Conservation (phyloP, 2,329 filamentous ascomycete genomes). For the Didymella pomorum region DNA sequence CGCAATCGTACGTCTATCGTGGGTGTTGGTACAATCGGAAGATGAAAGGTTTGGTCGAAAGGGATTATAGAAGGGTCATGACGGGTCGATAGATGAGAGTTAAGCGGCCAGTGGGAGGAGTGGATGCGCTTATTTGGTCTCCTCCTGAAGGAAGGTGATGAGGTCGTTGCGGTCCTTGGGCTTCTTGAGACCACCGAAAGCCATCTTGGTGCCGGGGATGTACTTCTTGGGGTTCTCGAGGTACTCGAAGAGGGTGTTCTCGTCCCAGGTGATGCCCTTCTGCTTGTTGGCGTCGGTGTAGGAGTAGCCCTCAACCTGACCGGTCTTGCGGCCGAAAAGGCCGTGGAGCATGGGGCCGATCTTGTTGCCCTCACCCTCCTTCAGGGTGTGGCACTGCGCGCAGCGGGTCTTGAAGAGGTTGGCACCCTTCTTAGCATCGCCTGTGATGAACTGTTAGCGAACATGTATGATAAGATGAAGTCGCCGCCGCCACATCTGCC, state of each 20-base stretch:
- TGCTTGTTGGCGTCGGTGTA: conserved; percentile 99
- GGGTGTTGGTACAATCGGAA: conserved; percentile 49
- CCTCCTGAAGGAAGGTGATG: conserved; percentile 81
- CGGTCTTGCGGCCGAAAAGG: conserved; percentile 95
- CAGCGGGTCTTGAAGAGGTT: conserved; percentile 99
- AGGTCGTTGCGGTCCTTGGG: conserved; percentile 98
- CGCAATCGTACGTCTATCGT: conserved; percentile 53
- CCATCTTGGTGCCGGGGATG: conserved; percentile 99
- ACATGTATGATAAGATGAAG: conserved; percentile 8
- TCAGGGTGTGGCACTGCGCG: conserved; percentile 97
- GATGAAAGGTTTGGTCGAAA: conserved; percentile 30
- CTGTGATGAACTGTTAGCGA: conserved; percentile 58
- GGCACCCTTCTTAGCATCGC: conserved; percentile 95
- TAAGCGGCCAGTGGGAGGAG: conserved; percentile 30
- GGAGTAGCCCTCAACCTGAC: conserved; percentile 87
- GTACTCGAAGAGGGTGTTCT: conserved; percentile 91
- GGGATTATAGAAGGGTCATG: conserved; percentile 41
- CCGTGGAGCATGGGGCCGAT: conserved; percentile 96
- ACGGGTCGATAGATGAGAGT: conserved; percentile 30
- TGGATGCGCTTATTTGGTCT: conserved; percentile 68
- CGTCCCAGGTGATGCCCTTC: conserved; percentile 89
- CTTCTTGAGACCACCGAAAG: conserved; percentile 99
- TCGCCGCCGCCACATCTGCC: conserved; percentile 20
- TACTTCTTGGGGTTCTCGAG: conserved; percentile 99
- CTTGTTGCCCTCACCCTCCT: conserved; percentile 92